Evolutionary conservation across 1,284 basidiomycete species (phyloP).

Genomic region (Naganishia albida): DNA sequence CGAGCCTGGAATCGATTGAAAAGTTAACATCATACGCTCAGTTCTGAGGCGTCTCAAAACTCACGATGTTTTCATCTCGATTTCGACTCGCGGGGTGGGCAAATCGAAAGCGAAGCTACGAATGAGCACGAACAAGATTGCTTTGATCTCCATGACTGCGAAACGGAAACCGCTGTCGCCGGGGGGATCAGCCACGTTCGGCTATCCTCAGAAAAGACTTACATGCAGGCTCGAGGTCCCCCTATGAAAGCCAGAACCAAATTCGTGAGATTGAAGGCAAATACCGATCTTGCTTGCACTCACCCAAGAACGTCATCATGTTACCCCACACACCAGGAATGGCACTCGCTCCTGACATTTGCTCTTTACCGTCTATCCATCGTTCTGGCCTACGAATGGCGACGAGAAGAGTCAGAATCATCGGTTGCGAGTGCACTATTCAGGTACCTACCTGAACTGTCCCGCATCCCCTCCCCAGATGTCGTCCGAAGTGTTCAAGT

Average conservation of each 20-base stretch:
- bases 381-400: constrained; percentile 61
- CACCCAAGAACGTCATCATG: constrained; percentile 65
- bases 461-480: constrained; percentile 71
- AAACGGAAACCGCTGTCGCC: constrained; percentile 62
- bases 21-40: not conserved
- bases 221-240: constrained; percentile 68
- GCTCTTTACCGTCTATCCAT: constrained; percentile 52
- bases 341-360: constrained; percentile 50
- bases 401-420: constrained; percentile 11
- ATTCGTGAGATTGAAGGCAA: not conserved
- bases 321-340: constrained; percentile 67
- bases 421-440: not conserved
- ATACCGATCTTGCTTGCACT: constrained; percentile 44
- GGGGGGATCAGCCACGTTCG: not conserved
- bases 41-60: not conserved
- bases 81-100: constrained; percentile 41
- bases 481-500: constrained; percentile 62
- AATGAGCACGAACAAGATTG: constrained; percentile 62
- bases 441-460: constrained; percentile 60
- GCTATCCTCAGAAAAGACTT: constrained; percentile 5
- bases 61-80: constrained; percentile 34
- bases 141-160: constrained; percentile 67
- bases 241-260: constrained; percentile 51
- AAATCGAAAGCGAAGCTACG: constrained; percentile 62
- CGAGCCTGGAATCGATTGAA: constrained; percentile 40